Evolutionary conservation across 805 yeast species (phyloP).

Genomic region (Schizosaccharomyces pombe): DNA sequence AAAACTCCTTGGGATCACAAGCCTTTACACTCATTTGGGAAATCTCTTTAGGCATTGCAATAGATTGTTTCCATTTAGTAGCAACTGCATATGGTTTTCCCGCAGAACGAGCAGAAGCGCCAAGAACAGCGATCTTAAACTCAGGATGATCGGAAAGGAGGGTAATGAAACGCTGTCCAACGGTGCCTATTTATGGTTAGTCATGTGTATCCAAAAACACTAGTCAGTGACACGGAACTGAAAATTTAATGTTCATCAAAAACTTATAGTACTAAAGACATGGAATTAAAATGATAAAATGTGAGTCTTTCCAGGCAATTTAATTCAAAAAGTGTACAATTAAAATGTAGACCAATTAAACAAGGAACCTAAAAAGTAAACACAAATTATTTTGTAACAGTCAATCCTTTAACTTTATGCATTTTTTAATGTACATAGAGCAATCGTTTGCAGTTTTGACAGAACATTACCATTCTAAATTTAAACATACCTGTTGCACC

Average conservation of each 20-base stretch:
- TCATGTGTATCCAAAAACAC: neutral
- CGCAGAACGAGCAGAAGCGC: conserved; percentile 86
- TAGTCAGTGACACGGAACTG: too few species aligned
- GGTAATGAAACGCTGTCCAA: conserved; percentile 85
- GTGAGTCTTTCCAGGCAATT: neutral
- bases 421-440: too few species aligned
- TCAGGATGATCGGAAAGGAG: conserved; percentile 72
- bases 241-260: too few species aligned
- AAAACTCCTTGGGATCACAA: conserved; percentile 54
- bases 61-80: conserved; percentile 83
- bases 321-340: too few species aligned
- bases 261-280: neutral
- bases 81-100: conserved; percentile 73
- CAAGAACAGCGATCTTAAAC: conserved; percentile 60
- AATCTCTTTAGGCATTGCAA: conserved; percentile 47
- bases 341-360: too few species aligned
- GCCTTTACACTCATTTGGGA: conserved; percentile 43
- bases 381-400: too few species aligned
- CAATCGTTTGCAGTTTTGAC: too few species aligned
- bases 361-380: too few species aligned
- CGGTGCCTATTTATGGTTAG: conserved; percentile 15
- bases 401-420: too few species aligned
- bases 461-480: too few species aligned
- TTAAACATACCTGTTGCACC: conserved; percentile 4
- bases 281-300: neutral